Evolutionary conservation across 495 filamentous ascomycete genomes (phyloP).

Genomic region (Penicillium parvum): DNA sequence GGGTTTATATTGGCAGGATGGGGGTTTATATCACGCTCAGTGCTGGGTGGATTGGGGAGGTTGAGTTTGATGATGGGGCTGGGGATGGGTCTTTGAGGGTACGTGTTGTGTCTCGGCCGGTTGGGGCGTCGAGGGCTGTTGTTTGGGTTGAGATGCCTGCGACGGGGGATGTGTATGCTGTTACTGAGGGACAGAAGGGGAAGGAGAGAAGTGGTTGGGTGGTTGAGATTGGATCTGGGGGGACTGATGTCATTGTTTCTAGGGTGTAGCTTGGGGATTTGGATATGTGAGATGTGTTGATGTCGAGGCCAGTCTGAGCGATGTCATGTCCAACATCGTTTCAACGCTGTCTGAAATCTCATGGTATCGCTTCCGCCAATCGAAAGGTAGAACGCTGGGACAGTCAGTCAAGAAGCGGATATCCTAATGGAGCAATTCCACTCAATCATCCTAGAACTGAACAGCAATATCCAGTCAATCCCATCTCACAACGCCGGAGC

Average conservation of each 20-base stretch:
- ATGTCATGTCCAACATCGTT: too few relatives aligned
- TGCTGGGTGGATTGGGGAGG: constrained; percentile 35
- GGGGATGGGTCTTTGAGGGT: not conserved
- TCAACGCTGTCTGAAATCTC: too few relatives aligned
- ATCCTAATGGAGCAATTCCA: too few relatives aligned
- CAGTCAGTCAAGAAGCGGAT: too few relatives aligned
- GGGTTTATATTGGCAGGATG: constrained; percentile 40
- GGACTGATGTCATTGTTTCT: constrained; percentile 5
- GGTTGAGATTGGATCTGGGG: constrained; percentile 5
- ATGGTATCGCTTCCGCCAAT: too few relatives aligned
- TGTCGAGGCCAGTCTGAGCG: too few relatives aligned
- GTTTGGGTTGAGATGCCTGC: constrained; percentile 13
- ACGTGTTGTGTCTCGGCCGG: constrained; percentile 2
- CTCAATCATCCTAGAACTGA: too few relatives aligned
- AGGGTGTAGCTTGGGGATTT: constrained; percentile 4
- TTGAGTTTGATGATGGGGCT: constrained; percentile 20
- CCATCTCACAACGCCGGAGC: too few relatives aligned
- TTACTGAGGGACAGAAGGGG: not conserved
- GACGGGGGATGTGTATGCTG: constrained; percentile 2
- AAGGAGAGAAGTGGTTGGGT: constrained; percentile 8
- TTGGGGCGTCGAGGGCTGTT: not conserved
- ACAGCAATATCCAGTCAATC: too few relatives aligned
- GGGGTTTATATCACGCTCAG: constrained; percentile 36
- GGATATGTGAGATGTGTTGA: too few relatives aligned
- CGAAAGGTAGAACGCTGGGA: too few relatives aligned